Evolutionary conservation across 345 rosid species (phyloP), one percentile per base, ranked within the genome.

Genomic region (Chamaenerion angustifolium): DNA sequence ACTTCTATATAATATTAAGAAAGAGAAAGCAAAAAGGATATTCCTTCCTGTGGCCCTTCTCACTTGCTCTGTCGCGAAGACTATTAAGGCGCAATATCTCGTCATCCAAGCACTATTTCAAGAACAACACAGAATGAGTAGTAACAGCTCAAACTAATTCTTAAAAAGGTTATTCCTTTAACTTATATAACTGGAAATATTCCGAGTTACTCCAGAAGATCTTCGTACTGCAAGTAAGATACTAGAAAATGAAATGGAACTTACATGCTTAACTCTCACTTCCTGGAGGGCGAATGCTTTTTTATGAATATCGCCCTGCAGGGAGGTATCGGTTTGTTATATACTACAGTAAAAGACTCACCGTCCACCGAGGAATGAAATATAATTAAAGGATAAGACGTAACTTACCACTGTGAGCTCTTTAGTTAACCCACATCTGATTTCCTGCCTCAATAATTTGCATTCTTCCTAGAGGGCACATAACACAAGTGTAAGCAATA

Each of bases 61-160:
- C 95, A 58, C 77, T 87, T 57, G 98, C 98, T 65, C 75, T 84
- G 70, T 92, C 95, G 48, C 81, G 72, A 56, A 86, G 95, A 78
- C 78, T 78, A 56, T 58, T 69, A 46, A 76, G 71, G 76, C 72
- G 73, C 62, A 63, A 60, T 46, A 74, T 72, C 78, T 90, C 93
- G 51, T 79, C 62, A 60, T 78, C 89, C 69, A 86, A 69, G 65
- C 71, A 54, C 98, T 92, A 69, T 9, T 59, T 51, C 40, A 53
- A 42, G 54, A 57, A 65, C 37, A 31, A 7, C 1, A 31, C 37
- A 31, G 2, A n/a, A 31, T 31, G 1, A 31, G 3, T 5, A 31
- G 37, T 31, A 31, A 31, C 37, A 31, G 3, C 37, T 31, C 37
- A 31, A 31, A 31, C 6, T 21, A 1, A 31, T 7, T 31, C 10